Conservation (phyloP, 106 monocot genomes). For the Vanilla planifolia region DNA sequence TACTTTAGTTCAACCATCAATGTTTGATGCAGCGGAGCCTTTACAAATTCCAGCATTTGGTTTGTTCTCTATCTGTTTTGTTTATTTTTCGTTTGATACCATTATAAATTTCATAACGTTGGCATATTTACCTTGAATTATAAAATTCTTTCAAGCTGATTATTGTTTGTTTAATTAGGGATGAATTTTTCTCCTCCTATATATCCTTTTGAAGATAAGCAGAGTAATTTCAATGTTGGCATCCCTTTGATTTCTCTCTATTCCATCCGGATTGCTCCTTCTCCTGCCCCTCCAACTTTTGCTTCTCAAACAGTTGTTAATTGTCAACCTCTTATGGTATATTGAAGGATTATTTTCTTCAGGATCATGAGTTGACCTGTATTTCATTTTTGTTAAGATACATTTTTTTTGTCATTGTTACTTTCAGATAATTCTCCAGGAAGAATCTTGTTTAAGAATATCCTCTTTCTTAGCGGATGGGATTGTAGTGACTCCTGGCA, state of each 20-base stretch:
- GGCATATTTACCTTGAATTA: not conserved
- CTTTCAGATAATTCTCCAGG: conserved; percentile 85
- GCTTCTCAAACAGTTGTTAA: conserved; percentile 80
- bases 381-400: conserved; percentile 2
- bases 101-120: not conserved
- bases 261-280: conserved; percentile 84
- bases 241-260: conserved; percentile 68
- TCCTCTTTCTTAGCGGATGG: conserved; percentile 95
- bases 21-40: conserved; percentile 34
- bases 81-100: not conserved
- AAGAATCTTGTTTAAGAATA: conserved; percentile 86
- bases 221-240: conserved; percentile 28
- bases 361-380: not conserved
- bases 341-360: not conserved
- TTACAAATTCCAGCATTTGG: conserved; percentile 67
- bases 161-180: conserved; percentile 25
- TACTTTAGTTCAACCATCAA: conserved; percentile 87
- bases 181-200: conserved; percentile 88
- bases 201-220: conserved; percentile 70
- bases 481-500: conserved; percentile 61
- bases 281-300: conserved; percentile 72
- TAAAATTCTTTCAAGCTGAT: conserved; percentile 8
- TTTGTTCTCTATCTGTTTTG: conserved; percentile 15
- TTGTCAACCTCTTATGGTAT: conserved; percentile 85
- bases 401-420: conserved; percentile 5